Percentiles rank a stretch among this genome's conserved stretches.
These are phyloP conservation scores for Phyllachora maydis DNA, from an alignment of 2,329 filamentous ascomycete genomes.

Conservation along the genomic window DNA sequence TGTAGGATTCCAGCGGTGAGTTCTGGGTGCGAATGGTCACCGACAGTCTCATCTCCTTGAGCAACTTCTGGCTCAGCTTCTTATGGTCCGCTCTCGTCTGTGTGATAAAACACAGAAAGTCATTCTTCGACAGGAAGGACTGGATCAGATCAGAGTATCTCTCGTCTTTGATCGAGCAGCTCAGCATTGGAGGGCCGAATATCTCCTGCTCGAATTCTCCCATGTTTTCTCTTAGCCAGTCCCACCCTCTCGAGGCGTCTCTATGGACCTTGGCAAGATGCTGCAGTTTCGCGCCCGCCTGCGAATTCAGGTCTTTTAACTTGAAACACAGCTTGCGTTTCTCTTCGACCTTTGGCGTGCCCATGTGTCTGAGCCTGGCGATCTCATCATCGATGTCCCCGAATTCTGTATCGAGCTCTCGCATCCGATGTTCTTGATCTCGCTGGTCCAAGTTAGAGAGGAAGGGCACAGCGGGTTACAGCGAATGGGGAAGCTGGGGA, in stretches of 20 bases:
- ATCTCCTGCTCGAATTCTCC: conserved; percentile 53
- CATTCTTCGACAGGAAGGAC: conserved; percentile 24
- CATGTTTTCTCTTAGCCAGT: conserved; percentile 61
- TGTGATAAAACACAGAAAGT: conserved; percentile 50
- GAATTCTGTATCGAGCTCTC: conserved; percentile 25
- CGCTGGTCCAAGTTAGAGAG: conserved; percentile 21
- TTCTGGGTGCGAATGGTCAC: conserved; percentile 50
- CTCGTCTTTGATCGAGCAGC: conserved; percentile 58
- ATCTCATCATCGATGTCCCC: conserved; percentile 11
- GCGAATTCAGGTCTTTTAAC: conserved; percentile 44
- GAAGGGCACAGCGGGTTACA: neutral
- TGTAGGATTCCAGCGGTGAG: conserved; percentile 30
- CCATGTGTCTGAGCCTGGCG: conserved; percentile 16
- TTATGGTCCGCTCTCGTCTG: conserved; percentile 59
- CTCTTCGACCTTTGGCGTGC: conserved; percentile 16
- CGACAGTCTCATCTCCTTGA: conserved; percentile 39
- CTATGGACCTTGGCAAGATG: conserved; percentile 37
- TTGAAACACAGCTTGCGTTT: conserved; percentile 20
- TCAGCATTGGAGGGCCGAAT: conserved; percentile 62
- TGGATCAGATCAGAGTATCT: conserved; percentile 38
- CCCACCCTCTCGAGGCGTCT: conserved; percentile 53
- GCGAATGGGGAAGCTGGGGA: neutral
- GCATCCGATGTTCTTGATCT: conserved; percentile 33
- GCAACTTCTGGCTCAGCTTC: conserved; percentile 46
- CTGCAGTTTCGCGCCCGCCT: conserved; percentile 51